Base-by-base conservation (phyloP, 495 filamentous ascomycete species). In the Penicillium manginii region DNA sequence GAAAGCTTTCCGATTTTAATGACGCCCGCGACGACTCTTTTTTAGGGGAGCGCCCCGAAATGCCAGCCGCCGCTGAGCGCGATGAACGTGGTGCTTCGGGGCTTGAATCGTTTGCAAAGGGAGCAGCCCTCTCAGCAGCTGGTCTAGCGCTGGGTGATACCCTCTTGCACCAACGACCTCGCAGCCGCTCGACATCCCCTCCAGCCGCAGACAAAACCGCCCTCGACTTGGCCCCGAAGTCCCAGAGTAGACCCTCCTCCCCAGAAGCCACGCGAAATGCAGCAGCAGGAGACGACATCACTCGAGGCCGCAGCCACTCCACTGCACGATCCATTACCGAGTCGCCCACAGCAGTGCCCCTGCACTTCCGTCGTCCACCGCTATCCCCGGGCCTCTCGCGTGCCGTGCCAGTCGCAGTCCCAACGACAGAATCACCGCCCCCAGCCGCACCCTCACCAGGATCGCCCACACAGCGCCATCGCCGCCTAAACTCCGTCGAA, bases 1-100 rank as follows among this genome's bases (percentile, higher is more conserved):
- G 60, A 63, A 60, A 58, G 54, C 61, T 26, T 58, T 64, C 71
- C 46, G 65, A 66, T 55, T 65, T 68, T 67, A 67, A 68, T 51
- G 64, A 75, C 58, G 64, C 74, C 53, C 52, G 63, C 58, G 63
- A 76, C 52, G 55, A 68, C 31, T 73, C 75, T 79, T 81, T 81
- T 78, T 79, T 83, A 81, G 77, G 63, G 58, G 70, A 73, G 60
- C 63, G 77, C 78, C 77, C 74, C 67, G 78, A 78, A 76, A 73
- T 78, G 72, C 78, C 73, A 71, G 54, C 55, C 52, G 60, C 55
- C 58, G 53, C 61, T 68, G 65, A 68, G 58, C 61, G 61, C 33
- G 67, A 60, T 63, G 65, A 72, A 50, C 18, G 59, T 65, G 69
- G 72, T 73, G 70, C 70, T 74, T 75, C 75, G 72, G 74, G 73